phyloP scores from a whole-genome alignment of 148 eudicot species.

The Fagopyrum homotropicum region DNA sequence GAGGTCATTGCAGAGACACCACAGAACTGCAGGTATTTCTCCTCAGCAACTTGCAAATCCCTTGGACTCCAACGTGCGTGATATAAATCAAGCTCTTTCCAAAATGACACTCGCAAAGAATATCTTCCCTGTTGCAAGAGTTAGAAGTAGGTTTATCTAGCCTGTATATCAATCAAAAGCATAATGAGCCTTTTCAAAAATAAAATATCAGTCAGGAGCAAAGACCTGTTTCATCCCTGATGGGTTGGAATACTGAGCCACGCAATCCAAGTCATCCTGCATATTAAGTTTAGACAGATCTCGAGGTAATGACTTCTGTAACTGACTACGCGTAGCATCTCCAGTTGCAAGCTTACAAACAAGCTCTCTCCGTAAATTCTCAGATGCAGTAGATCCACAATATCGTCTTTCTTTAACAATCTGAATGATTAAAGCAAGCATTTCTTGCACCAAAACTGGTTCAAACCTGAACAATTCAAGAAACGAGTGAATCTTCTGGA shows the following conservation, averaged over 20 bases:
- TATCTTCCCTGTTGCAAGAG: conserved; percentile 69
- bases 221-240: conserved; percentile 91
- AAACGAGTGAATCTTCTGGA: not conserved
- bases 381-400: conserved; percentile 61
- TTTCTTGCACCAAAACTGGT: conserved; percentile 70
- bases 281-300: conserved; percentile 65
- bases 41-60: conserved; percentile 90
- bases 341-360: conserved; percentile 81
- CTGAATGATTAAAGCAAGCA: conserved; percentile 79
- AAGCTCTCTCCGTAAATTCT: conserved; percentile 80
- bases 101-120: conserved; percentile 56
- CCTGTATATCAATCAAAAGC: conserved; percentile 1
- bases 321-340: conserved; percentile 86
- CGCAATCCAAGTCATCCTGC: conserved; percentile 64
- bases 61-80: conserved; percentile 89
- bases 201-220: conserved; percentile 9
- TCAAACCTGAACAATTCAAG: conserved; percentile 58
- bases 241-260: conserved; percentile 82
- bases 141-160: conserved; percentile 2
- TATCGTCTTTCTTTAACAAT: conserved; percentile 89
- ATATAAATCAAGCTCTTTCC: conserved; percentile 93
- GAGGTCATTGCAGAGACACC: conserved; percentile 63
- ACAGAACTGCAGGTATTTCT: conserved; percentile 78
- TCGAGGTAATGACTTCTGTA: conserved; percentile 77
- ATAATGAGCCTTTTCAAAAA: not conserved